A percentile compares a stretch with the other conserved stretches of the same genome.
These are phyloP conservation scores for Hibiscus trionum DNA, from an alignment of 345 rosid genomes.

Conservation along the genomic window DNA sequence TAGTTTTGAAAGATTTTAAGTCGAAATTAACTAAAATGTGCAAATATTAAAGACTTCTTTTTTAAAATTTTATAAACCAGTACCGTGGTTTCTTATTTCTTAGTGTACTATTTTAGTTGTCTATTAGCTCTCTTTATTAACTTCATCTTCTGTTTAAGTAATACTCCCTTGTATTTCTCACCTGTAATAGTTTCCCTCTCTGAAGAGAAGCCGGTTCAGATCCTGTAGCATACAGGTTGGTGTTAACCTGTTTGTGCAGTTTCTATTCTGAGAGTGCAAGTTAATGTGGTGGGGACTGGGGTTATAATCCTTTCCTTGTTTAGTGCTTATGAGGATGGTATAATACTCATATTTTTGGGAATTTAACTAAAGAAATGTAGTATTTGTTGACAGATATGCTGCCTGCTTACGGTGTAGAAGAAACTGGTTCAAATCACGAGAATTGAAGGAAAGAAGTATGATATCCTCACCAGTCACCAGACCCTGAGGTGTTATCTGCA, in stretches of 20 bases:
- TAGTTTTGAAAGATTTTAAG: too few species aligned
- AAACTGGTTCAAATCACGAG: background rate
- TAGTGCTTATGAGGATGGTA: background rate
- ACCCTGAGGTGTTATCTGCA: background rate
- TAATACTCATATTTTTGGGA: too few species aligned
- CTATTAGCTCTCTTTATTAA: background rate
- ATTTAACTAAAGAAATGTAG: too few species aligned
- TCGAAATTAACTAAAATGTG: too few species aligned
- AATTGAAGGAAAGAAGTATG: background rate
- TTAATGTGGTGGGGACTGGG: too few species aligned
- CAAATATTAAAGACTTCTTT: too few species aligned
- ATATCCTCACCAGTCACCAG: background rate
- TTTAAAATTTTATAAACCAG: too few species aligned
- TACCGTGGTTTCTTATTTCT: background rate
- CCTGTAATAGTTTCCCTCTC: background rate
- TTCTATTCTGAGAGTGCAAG: background rate
- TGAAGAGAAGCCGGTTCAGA: constrained; percentile 97
- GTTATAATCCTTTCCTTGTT: too few species aligned
- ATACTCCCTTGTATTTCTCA: background rate
- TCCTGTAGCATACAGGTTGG: constrained; percentile 97
- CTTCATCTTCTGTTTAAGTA: background rate
- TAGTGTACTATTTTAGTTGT: background rate
- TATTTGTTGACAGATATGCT: background rate
- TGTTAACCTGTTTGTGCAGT: background rate
- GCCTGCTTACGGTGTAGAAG: too few species aligned